Evolutionary conservation across 2,329 filamentous ascomycete genomes (phyloP).

Genomic region (Diplocarpon rosae): DNA sequence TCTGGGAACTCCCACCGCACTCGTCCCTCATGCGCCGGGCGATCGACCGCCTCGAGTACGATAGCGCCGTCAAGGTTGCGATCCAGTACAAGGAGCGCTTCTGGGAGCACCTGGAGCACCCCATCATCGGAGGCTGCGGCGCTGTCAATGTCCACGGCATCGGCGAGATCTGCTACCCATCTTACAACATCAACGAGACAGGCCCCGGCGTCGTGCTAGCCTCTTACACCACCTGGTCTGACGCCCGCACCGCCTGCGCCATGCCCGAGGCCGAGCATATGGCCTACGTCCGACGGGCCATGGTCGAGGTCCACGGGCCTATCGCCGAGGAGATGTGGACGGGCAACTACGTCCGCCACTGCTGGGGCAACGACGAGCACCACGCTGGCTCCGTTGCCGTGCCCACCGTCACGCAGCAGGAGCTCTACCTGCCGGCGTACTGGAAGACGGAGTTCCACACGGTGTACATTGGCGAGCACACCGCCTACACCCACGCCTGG

Average conservation of each 20-base stretch:
- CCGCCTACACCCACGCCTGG: slow-evolving; percentile 62
- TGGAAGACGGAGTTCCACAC: slow-evolving; percentile 53
- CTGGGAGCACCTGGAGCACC: slow-evolving; percentile 39
- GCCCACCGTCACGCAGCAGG: slow-evolving; percentile 53
- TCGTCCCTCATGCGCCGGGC: slow-evolving; percentile 35
- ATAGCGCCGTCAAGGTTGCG: slow-evolving; percentile 41
- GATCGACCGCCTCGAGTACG: slow-evolving; percentile 37
- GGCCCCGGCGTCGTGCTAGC: no score
- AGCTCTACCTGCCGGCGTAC: slow-evolving; percentile 61
- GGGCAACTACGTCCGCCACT: slow-evolving; percentile 51
- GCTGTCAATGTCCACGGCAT: slow-evolving; percentile 55
- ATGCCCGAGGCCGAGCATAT: slow-evolving; percentile 46
- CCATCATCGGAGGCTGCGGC: slow-evolving; percentile 30
- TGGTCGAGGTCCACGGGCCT: slow-evolving; percentile 55
- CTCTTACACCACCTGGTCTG: slow-evolving; percentile 27
- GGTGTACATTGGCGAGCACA: slow-evolving; percentile 61
- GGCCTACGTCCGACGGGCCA: slow-evolving; percentile 50
- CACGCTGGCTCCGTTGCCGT: slow-evolving; percentile 51
- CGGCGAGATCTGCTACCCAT: slow-evolving; percentile 54
- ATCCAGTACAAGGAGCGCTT: slow-evolving; percentile 57
- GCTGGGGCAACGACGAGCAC: slow-evolving; percentile 53
- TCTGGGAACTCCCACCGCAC: slow-evolving; percentile 19
- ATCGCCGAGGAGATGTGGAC: slow-evolving; percentile 52
- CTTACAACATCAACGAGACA: slow-evolving; percentile 53
- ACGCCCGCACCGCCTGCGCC: slow-evolving; percentile 32